Conservation (phyloP, 805 yeast genomes). For the Barnettozyma botsteinii region DNA sequence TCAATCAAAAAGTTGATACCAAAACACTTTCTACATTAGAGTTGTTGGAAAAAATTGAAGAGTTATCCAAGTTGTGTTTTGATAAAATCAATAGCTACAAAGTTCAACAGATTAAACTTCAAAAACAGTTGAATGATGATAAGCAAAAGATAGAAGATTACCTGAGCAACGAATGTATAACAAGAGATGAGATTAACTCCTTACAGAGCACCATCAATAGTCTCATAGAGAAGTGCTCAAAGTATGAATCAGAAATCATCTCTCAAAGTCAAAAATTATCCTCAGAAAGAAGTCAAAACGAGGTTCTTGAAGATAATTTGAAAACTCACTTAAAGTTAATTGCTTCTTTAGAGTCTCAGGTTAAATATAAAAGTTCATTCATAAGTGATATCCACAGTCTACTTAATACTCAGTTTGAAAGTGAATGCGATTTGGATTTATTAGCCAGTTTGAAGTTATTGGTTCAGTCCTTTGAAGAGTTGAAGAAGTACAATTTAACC, state of each 20-base stretch:
- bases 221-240: not conserved
- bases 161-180: not conserved
- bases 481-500: no score
- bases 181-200: not conserved
- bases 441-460: no score
- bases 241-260: not conserved
- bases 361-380: no score
- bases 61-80: not conserved
- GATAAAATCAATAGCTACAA: not conserved
- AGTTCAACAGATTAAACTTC: slow-evolving; percentile 6
- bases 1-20: not conserved
- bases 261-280: not conserved
- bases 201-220: not conserved
- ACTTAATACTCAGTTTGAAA: no score
- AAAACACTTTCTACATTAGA: not conserved
- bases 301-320: no score
- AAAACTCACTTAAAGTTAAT: no score
- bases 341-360: no score
- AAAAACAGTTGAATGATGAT: slow-evolving; percentile 7
- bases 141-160: not conserved
- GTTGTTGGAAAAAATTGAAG: slow-evolving; percentile 1
- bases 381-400: no score
- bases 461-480: no score
- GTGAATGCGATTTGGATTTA: no score
- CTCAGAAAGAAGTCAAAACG: not conserved